Evolutionary conservation across 192 early-diverging fungal species (phyloP), one percentile per base, ranked within the genome.

Genomic region (Entomortierella parvispora): DNA sequence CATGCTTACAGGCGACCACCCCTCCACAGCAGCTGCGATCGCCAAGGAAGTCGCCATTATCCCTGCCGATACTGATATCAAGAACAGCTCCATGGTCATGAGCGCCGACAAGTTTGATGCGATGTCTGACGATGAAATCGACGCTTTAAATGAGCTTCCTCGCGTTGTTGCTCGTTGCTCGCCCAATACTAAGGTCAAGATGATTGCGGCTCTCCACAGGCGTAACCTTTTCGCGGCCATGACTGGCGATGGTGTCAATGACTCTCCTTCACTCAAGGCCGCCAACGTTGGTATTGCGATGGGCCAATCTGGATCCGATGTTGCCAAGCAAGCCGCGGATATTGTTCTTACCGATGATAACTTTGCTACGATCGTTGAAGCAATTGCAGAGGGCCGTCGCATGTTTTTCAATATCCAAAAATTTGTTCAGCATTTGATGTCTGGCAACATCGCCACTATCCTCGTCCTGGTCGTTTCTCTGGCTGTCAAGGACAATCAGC

Each of bases 111-210:
- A 96, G 69, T 90, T 99, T 53, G 97, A 99, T 79, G 61, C 90
- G 33, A 65, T 97, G 61, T 87, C 93, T 0, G 94, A 96, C 51
- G 91, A 93, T 14, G 81, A 92, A 15, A 85, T 99, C 37, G 92
- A 94, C 18, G 82, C 85, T n/a, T 80, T 96, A 31, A 77, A 77
- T 1, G 89, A 94, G 28, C 90, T 98, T 37, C 95, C 95, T 18
- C 84, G 90, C 9, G 95, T 98, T 28, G 93, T 98, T 89, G 96
- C 96, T 1, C 90, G 96, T 53, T 95, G 95, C 83, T 63, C 62
- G 58, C 96, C 96, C 18, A 95, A 98, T 69, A 97, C 95, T 66
- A 98, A 98, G 79, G 89, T 97, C 65, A 98, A 98, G 82, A 96
- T 98, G 85, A 95, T 98, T 58, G 87, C 90, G 64, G 94, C 95